These are phyloP conservation scores for Hypoxylon rubiginosum DNA, from an alignment of 2,329 filamentous ascomycete species.

Conservation along the genomic window DNA sequence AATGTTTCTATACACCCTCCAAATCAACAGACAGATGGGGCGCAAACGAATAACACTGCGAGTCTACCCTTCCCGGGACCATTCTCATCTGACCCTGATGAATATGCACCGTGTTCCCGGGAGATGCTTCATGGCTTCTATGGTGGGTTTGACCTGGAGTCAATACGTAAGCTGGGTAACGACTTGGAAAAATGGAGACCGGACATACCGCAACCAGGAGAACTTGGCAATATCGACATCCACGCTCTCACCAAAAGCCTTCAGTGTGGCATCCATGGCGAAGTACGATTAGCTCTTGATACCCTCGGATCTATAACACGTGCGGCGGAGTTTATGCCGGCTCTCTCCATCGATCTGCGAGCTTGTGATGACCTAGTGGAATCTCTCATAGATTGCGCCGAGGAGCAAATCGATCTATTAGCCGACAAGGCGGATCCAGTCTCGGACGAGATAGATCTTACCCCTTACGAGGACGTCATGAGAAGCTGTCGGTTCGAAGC, in stretches of 20 bases:
- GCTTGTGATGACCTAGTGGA: conserved; percentile 91
- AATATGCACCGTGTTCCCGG: conserved; percentile 68
- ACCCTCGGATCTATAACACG: conserved; percentile 77
- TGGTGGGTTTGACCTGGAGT: conserved; percentile 79
- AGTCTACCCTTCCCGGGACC: conserved; percentile 52
- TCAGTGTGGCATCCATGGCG: conserved; percentile 88
- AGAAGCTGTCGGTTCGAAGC: conserved; percentile 83
- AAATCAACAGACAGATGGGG: conserved; percentile 50
- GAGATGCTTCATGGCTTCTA: conserved; percentile 65
- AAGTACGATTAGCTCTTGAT: conserved; percentile 91
- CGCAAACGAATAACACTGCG: conserved; percentile 45
- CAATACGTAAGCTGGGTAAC: conserved; percentile 73
- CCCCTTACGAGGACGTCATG: conserved; percentile 88
- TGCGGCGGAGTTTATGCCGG: conserved; percentile 73
- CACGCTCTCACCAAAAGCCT: conserved; percentile 90
- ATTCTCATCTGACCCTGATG: conserved; percentile 61
- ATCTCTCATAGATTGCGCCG: conserved; percentile 88
- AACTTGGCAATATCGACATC: conserved; percentile 91
- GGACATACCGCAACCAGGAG: conserved; percentile 78
- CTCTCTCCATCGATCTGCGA: conserved; percentile 75
- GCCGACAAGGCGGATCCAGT: conserved; percentile 87
- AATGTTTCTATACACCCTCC: conserved; percentile 58
- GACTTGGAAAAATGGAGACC: conserved; percentile 79
- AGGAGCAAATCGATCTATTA: conserved; percentile 88
- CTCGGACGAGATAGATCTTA: conserved; percentile 86